Percentiles rank a stretch among this genome's conserved stretches.
These are phyloP conservation scores for Luffa aegyptiaca DNA, from an alignment of 306 rosid species.

Conservation along the genomic window DNA sequence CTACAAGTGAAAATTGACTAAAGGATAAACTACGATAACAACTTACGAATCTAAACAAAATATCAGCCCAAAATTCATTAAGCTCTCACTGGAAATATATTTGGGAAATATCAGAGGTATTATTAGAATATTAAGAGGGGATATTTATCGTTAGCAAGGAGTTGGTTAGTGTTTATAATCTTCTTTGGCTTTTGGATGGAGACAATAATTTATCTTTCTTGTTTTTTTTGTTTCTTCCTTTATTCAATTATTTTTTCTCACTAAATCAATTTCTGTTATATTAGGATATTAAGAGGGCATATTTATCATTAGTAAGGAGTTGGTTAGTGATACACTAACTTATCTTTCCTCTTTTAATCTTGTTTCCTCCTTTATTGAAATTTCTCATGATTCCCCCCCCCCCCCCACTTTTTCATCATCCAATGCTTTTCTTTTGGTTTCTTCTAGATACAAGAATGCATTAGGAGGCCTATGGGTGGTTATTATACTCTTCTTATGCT, in stretches of 20 bases:
- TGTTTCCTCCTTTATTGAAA: no score
- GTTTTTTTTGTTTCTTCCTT: no score
- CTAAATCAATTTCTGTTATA: background rate
- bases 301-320: background rate
- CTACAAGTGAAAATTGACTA: background rate
- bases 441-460: constrained; percentile 60
- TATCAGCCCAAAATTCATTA: background rate
- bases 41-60: background rate
- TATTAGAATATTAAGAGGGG: background rate
- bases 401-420: background rate
- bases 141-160: background rate
- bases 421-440: background rate
- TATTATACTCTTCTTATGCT: constrained; percentile 51
- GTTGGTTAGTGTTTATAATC: background rate
- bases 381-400: no score
- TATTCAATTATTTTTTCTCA: background rate
- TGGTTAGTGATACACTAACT: background rate
- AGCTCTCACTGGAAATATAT: background rate
- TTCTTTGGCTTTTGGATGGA: background rate
- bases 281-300: background rate
- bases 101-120: background rate
- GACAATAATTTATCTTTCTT: background rate
- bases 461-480: constrained; percentile 89
- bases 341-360: background rate
- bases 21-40: background rate